Evolutionary conservation across 768 basidiomycete genomes (phyloP), one percentile per base, ranked within the genome.

Genomic region (Tylopilus rubrobrunneus): DNA sequence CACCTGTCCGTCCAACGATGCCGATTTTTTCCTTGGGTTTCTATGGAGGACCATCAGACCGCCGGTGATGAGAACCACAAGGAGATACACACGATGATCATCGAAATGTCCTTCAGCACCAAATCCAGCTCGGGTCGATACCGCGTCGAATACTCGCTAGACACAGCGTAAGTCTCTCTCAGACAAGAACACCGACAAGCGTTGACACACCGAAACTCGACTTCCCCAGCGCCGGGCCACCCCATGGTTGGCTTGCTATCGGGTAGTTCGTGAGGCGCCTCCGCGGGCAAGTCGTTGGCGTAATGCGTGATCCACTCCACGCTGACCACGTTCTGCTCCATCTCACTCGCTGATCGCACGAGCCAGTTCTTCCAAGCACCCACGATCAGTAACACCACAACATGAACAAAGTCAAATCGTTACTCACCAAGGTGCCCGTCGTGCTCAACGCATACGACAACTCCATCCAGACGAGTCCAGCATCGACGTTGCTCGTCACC

Each of bases 221-320:
- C 78, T 40, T 72, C 66, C 5, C 96, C 95, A 15, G 77, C 62
- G 0, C 75, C 71, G 0, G 95, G 96, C 96, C 96, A 98, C 14
- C 61, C 60, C 1, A 67, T 64, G 31, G 67, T 62, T 0, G 86
- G 84, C 45, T 83, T 78, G 12, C 67, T 70, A 23, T 84, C 84
- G 0, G 81, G 77, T 15, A 89, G 73, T 55, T 90, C 86, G 41
- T 80, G 77, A 0, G 88, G 82, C 2, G 89, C 92, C 69, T 98
- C 95, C 0, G 84, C 75, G 17, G 75, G 62, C 17, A 96, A 75
- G 7, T 86, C 75, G 27, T 62, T 70, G 2, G 84, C 84, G 62
- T 97, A 95, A 61, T 94, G 85, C 28, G 89, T 68, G 49, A 95
- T 87, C 6, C 92, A 84, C 67, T 96, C 93, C 15, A 92, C 88